Evolutionary conservation across 176 grass and related monocot genomes (phyloP).

Genomic region (barley (Hordeum vulgare)): MorexV3_pseudomolecules_assembly NC_058522.1:138747865-138748364

Average conservation of each 20-base stretch:
- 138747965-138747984: neutral
- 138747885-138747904: neutral
- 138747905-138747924: neutral
- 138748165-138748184: constrained; percentile 88
- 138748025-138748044: neutral
- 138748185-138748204: neutral
- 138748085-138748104: constrained; percentile 50
- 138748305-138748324: constrained; percentile 43
- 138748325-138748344: constrained; percentile 27
- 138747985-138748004: neutral
- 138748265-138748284: too few species aligned
- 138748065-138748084: constrained; percentile 43
- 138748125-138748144: constrained; percentile 70
- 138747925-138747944: neutral
- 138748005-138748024: neutral
- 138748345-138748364: constrained; percentile 42
- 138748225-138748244: neutral
- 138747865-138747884: constrained; percentile 6
- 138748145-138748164: constrained; percentile 56
- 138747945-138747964: neutral
- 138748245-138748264: too few species aligned
- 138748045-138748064: neutral
- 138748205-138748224: neutral
- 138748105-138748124: constrained; percentile 51
- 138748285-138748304: neutral